phyloP scores from a whole-genome alignment of 139 green algal species.

The Edaphochlamys debaryana region DNA sequence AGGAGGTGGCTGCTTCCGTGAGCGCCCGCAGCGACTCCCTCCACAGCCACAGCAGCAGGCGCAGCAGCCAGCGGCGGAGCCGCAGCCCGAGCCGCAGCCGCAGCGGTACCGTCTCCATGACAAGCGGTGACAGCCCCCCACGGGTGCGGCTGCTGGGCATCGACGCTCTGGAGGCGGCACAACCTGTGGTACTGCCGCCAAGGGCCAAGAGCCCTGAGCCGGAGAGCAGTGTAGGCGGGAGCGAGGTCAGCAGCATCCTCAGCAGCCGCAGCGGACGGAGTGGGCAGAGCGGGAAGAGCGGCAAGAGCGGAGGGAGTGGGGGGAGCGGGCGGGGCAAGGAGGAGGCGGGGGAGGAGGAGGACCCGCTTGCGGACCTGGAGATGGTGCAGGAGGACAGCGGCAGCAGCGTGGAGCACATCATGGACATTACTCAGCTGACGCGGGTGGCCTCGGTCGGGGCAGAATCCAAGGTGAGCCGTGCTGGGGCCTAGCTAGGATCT shows the following conservation, averaged over 20 bases:
- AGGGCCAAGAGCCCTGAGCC: background rate
- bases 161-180: background rate
- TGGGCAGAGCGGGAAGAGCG: background rate
- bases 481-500: too few relatives aligned
- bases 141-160: background rate
- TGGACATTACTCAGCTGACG: too few relatives aligned
- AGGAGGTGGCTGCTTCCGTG: too few relatives aligned
- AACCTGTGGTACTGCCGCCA: background rate
- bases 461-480: too few relatives aligned
- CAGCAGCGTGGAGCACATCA: too few relatives aligned
- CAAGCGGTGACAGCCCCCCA: too few relatives aligned
- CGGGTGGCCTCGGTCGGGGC: too few relatives aligned
- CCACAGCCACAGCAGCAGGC: background rate
- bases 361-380: slow-evolving; percentile 12
- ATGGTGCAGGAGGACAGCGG: background rate
- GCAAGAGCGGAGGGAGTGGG: background rate
- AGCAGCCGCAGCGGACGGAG: background rate
- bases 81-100: background rate
- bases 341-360: background rate
- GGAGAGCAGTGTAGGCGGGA: background rate
- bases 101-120: background rate
- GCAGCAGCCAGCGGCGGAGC: background rate
- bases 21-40: too few relatives aligned
- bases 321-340: background rate
- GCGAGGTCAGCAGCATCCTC: background rate